A percentile compares a stretch with the other conserved stretches of the same genome.
These are phyloP conservation scores for Nothophytophthora sp. DNA, from an alignment of 352 stramenopile species.

Conservation along the genomic window DNA sequence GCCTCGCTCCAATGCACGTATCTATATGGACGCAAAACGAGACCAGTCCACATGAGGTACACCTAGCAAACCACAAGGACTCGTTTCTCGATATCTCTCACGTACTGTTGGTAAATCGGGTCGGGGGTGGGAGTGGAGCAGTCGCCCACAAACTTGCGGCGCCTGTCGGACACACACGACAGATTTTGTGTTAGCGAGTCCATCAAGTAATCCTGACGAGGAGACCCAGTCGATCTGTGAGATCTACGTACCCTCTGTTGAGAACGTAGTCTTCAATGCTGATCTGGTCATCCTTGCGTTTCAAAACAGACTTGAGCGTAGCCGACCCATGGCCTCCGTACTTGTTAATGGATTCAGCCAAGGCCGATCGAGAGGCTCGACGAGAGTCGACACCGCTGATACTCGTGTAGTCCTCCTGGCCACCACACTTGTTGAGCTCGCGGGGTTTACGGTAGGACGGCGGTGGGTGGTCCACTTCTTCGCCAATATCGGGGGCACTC, in stretches of 20 bases:
- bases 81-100: not conserved
- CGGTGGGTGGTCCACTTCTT: slow-evolving; percentile 46
- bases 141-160: slow-evolving; percentile 70
- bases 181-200: too few relatives aligned
- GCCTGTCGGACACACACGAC: slow-evolving; percentile 20
- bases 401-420: slow-evolving; percentile 31
- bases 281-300: slow-evolving; percentile 60
- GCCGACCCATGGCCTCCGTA: slow-evolving; percentile 26
- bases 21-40: slow-evolving; percentile 15
- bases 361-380: slow-evolving; percentile 20
- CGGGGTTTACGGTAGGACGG: slow-evolving; percentile 25
- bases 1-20: slow-evolving; percentile 70
- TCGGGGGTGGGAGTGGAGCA: slow-evolving; percentile 42
- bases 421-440: slow-evolving; percentile 21
- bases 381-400: slow-evolving; percentile 34
- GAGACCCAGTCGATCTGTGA: not conserved
- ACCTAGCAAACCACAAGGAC: not conserved
- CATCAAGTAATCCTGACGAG: not conserved
- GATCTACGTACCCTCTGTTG: slow-evolving; percentile 37
- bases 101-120: slow-evolving; percentile 70
- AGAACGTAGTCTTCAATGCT: slow-evolving; percentile 57
- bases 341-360: slow-evolving; percentile 33
- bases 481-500: slow-evolving; percentile 71
- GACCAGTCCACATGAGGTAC: not conserved
- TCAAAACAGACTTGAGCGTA: slow-evolving; percentile 35